phyloP scores from a whole-genome alignment of 305 asterid species.

The Fraxinus sp. region DNA sequence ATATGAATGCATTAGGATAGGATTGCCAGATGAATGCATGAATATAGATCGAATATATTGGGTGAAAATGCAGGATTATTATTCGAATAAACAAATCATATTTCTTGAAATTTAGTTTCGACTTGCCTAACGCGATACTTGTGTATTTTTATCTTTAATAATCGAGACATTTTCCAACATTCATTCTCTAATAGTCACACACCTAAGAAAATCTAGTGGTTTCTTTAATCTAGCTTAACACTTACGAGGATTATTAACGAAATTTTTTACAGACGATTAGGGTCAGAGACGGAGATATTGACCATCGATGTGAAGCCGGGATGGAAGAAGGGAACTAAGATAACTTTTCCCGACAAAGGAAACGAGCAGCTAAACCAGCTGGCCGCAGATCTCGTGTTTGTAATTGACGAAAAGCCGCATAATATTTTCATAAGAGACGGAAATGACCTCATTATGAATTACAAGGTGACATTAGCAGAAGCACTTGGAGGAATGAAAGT shows the following conservation, averaged over 20 bases:
- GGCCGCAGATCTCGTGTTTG: constrained; percentile 81
- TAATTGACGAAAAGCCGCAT: constrained; percentile 88
- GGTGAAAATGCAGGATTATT: background rate
- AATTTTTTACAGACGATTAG: constrained; percentile 41
- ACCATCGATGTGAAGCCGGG: constrained; percentile 85
- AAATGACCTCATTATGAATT: constrained; percentile 54
- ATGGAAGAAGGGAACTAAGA: constrained; percentile 90
- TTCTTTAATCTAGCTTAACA: background rate
- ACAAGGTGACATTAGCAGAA: constrained; percentile 53
- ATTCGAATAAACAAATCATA: background rate
- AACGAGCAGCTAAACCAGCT: constrained; percentile 78
- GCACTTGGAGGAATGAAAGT: constrained; percentile 68
- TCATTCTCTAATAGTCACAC: background rate
- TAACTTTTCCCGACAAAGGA: constrained; percentile 89
- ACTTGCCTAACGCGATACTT: background rate
- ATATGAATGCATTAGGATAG: background rate
- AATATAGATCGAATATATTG: background rate
- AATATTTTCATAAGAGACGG: constrained; percentile 60
- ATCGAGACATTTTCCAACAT: background rate
- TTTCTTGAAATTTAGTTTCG: background rate
- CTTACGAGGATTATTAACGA: background rate
- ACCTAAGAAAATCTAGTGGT: background rate
- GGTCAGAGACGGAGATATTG: constrained; percentile 57
- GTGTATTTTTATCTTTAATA: background rate
- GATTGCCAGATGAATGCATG: background rate